phyloP scores from a whole-genome alignment of 148 eudicot genomes.

The Diospyros lotus region DNA sequence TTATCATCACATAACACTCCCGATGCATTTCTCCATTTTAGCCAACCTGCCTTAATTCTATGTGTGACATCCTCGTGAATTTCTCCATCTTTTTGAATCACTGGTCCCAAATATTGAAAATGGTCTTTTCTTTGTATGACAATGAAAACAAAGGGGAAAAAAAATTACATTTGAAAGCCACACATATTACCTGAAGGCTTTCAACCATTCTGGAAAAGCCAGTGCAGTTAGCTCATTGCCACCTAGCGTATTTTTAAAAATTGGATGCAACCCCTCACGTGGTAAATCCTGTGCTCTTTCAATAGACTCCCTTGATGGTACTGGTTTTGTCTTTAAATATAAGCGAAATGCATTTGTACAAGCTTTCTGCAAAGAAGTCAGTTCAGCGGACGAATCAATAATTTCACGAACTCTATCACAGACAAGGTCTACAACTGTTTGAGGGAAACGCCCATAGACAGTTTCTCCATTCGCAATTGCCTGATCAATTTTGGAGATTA shows the following conservation, averaged over 20 bases:
- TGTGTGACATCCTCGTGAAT: no score
- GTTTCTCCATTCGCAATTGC: slow-evolving; percentile 76
- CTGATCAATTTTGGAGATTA: slow-evolving; percentile 49
- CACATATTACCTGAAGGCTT: slow-evolving; percentile 61
- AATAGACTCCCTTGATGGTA: slow-evolving; percentile 15
- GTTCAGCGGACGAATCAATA: slow-evolving; percentile 65
- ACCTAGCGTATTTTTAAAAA: no score
- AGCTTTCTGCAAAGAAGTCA: slow-evolving; percentile 51
- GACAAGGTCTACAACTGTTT: slow-evolving; percentile 67
- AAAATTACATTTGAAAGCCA: neutral
- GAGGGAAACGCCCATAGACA: slow-evolving; percentile 88
- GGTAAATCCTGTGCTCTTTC: no score
- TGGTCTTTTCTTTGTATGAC: no score
- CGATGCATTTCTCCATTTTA: no score
- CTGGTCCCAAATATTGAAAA: no score
- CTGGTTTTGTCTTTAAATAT: slow-evolving; percentile 64
- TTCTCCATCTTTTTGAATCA: no score
- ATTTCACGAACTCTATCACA: slow-evolving; percentile 77
- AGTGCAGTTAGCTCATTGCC: slow-evolving; percentile 30
- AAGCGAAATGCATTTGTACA: slow-evolving; percentile 56
- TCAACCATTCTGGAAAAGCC: slow-evolving; percentile 84
- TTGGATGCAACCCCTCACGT: no score
- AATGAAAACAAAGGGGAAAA: slow-evolving; percentile 3
- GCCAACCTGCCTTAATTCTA: no score
- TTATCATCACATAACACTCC: no score